Evolutionary conservation across 805 yeast genomes (phyloP), one percentile per base, ranked within the genome.

Genomic region (Schwanniomyces yamadae): DNA sequence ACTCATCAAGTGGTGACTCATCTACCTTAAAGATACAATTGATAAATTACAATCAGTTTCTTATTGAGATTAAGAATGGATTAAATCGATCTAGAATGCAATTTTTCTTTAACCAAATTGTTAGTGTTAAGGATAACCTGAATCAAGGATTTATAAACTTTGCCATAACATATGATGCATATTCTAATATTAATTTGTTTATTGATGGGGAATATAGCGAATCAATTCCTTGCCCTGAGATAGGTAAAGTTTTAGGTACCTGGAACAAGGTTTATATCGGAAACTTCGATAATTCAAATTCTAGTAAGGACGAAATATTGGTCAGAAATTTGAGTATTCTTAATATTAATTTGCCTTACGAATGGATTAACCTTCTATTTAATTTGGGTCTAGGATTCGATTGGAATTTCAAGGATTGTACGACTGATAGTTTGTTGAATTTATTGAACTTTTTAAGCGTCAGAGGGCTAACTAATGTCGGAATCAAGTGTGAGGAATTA

Each of bases 331-430:
- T 77, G 2, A 42, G 69, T 9, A 41, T 78, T 0, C 44, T 77
- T 11, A 62, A 63, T 28, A 54, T 48, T 3, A 44, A 56, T 2
- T 58, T 68, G 21, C 54, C 71, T 0, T 53, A 57, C 26, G 80
- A 75, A 38, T 80, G 86, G 86, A 59, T 78, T 1, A 51, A 61
- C 17, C 42, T 75, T 3, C 59, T 79, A 0, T 71, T 63, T 42
- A 59, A 59, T 33, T 50, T 81, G 31, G 71, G 72, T 0, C 34
- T 60, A 14, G 81, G 77, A 0, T 71, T 66, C 27, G 59, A 59
- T n/a, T 79, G 80, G 66, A 60, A 72, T 11, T 75, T 50, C 34
- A 55, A 60, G 28, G 71, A 66, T 6, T 51, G 59, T 25, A 40
- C 60, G 4, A 49, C 47, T 6, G 61, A 59, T 12, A 55, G 73